Evolutionary conservation across 345 rosid species (phyloP).

Genomic region (Citrus reticulata): DNA sequence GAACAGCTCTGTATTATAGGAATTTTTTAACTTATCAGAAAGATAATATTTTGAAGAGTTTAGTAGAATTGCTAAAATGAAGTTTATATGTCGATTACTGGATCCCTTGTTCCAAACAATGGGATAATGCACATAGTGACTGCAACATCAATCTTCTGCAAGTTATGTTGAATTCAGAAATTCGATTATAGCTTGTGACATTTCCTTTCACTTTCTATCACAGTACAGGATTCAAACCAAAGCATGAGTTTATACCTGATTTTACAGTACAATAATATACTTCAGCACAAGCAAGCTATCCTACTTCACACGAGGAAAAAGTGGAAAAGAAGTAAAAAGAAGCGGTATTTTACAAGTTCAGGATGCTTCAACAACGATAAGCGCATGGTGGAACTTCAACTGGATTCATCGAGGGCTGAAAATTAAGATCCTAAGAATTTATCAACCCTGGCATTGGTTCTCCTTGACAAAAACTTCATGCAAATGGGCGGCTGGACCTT

Average conservation of each 20-base stretch:
- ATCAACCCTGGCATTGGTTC: slow-evolving; percentile 48
- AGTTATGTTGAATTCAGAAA: background rate
- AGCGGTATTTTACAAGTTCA: background rate
- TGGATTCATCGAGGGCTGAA: background rate
- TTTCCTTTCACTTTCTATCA: background rate
- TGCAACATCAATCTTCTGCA: background rate
- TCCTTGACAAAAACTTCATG: slow-evolving; percentile 72
- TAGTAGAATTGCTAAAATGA: background rate
- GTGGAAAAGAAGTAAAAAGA: background rate
- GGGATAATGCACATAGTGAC: background rate
- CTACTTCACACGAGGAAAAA: background rate
- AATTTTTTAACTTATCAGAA: background rate
- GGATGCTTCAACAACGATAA: background rate
- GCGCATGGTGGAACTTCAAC: background rate
- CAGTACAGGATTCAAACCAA: background rate
- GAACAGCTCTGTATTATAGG: background rate
- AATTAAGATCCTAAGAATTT: slow-evolving; percentile 28
- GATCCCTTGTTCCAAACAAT: background rate
- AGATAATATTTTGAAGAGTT: background rate
- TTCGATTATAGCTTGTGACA: background rate
- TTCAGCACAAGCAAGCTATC: background rate
- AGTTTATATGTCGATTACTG: background rate
- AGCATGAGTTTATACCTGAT: background rate
- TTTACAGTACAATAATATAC: background rate
- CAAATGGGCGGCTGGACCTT: slow-evolving; percentile 70